Conservation (phyloP, 768 basidiomycete species). For the Auricularia heimuer region DNA sequence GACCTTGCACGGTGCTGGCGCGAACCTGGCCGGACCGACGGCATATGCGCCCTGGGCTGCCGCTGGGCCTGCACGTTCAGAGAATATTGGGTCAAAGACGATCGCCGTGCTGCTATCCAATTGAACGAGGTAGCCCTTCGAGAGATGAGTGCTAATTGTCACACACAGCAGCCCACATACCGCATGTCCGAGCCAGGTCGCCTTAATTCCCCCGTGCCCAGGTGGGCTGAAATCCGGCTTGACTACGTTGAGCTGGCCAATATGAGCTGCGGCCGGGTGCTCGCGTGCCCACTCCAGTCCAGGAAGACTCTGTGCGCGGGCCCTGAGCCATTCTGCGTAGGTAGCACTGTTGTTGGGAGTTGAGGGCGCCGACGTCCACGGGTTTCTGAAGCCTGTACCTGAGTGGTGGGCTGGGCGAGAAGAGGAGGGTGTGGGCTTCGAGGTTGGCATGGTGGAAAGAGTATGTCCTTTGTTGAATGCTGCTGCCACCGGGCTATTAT, state of each 20-base stretch:
- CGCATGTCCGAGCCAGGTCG: constrained; percentile 32
- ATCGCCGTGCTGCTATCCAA: constrained; percentile 19
- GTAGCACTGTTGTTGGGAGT: background rate
- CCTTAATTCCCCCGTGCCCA: constrained; percentile 13
- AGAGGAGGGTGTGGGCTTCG: background rate
- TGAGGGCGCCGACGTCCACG: background rate
- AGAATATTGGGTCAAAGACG: constrained; percentile 34
- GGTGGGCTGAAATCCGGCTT: constrained; percentile 17
- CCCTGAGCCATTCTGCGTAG: background rate
- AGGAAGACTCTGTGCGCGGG: background rate
- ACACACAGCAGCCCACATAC: constrained; percentile 13
- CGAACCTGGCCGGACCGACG: constrained; percentile 21
- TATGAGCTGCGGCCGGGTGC: constrained; percentile 1
- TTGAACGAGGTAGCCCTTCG: constrained; percentile 22
- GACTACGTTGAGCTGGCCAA: constrained; percentile 15
- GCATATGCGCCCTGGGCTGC: constrained; percentile 17
- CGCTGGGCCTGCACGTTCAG: constrained; percentile 22
- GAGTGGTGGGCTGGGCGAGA: background rate
- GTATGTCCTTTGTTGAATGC: no score
- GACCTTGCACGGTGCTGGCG: constrained; percentile 27
- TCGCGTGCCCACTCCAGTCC: constrained; percentile 11
- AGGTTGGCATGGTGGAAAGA: no score
- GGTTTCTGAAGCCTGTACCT: background rate
- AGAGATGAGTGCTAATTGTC: background rate
- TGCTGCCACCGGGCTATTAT: no score